Evolutionary conservation across 306 rosid species (phyloP).

Genomic region (Vicia faba): DNA sequence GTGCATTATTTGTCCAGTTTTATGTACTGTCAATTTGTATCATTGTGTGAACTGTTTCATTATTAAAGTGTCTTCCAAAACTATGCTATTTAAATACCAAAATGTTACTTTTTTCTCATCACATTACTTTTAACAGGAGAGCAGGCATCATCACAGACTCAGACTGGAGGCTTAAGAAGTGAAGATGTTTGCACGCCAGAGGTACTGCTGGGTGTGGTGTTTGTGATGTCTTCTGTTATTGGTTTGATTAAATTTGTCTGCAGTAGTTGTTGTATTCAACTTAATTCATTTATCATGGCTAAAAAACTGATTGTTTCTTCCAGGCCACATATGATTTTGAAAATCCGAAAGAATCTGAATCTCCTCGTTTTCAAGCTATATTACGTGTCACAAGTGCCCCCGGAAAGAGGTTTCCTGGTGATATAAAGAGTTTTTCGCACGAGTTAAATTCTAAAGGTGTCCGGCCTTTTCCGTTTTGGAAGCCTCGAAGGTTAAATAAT

Average conservation of each 20-base stretch:
- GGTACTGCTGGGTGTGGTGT: slow-evolving; percentile 49
- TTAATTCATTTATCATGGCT: slow-evolving; percentile 33
- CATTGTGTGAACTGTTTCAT: slow-evolving; percentile 11
- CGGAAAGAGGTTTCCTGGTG: slow-evolving; percentile 80
- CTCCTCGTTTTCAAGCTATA: slow-evolving; percentile 99
- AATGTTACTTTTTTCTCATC: slow-evolving; percentile 38
- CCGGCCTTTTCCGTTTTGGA: slow-evolving; percentile 91
- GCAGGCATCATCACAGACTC: slow-evolving; percentile 54
- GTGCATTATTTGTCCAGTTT: slow-evolving; percentile 27
- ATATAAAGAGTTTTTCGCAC: slow-evolving; percentile 95
- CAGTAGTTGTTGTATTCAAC: slow-evolving; percentile 16
- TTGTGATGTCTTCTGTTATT: slow-evolving; percentile 18
- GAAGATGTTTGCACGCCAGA: slow-evolving; percentile 88
- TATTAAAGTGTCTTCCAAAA: slow-evolving; percentile 27
- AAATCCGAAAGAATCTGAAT: slow-evolving; percentile 97
- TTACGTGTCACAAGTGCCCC: slow-evolving; percentile 96
- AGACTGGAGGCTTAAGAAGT: slow-evolving; percentile 65
- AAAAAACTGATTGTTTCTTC: slow-evolving; percentile 37
- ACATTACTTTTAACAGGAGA: slow-evolving; percentile 56
- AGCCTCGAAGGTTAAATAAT: slow-evolving; percentile 92
- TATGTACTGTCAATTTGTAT: not conserved
- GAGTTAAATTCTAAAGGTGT: slow-evolving; percentile 96
- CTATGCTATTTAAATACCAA: slow-evolving; percentile 26
- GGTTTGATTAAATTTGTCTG: slow-evolving; percentile 17
- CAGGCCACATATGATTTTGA: slow-evolving; percentile 84